Conservation (phyloP, 2,329 filamentous ascomycete genomes). For the Cladosporium sp. region DNA sequence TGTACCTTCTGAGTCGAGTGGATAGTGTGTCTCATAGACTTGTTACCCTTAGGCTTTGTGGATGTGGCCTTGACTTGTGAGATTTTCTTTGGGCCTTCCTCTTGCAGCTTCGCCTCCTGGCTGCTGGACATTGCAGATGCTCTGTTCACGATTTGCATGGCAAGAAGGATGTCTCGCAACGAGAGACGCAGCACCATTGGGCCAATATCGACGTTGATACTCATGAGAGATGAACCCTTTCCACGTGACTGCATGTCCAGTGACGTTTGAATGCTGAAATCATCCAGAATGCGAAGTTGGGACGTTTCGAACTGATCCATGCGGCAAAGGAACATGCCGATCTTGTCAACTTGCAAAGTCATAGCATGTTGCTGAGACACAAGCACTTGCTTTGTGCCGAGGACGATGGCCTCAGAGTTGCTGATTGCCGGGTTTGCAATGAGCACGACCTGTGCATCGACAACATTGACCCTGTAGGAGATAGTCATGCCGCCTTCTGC, state of each 20-base stretch:
- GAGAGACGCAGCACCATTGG: conserved; percentile 87
- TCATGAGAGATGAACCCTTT: conserved; percentile 59
- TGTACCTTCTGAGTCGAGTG: conserved; percentile 42
- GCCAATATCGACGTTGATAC: conserved; percentile 81
- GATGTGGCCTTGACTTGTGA: conserved; percentile 45
- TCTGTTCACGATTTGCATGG: conserved; percentile 85
- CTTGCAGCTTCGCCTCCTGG: conserved; percentile 39
- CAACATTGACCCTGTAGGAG: conserved; percentile 86
- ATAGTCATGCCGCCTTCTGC: conserved; percentile 58
- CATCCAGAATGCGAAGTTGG: conserved; percentile 85
- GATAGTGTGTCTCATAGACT: conserved; percentile 44
- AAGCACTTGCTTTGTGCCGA: conserved; percentile 89
- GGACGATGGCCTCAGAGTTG: conserved; percentile 90
- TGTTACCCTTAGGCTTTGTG: conserved; percentile 32
- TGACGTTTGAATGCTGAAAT: conserved; percentile 87
- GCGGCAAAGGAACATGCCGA: conserved; percentile 96
- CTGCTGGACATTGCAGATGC: conserved; percentile 75
- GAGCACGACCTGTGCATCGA: conserved; percentile 92
- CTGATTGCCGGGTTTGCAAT: conserved; percentile 89
- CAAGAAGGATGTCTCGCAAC: conserved; percentile 87
- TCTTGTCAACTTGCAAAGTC: conserved; percentile 86
- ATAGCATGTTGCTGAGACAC: conserved; percentile 90
- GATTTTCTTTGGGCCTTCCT: conserved; percentile 54
- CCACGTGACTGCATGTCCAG: conserved; percentile 68
- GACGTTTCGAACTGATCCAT: conserved; percentile 97